Percentiles rank a stretch among this genome's conserved stretches.
Evolutionary conservation across 768 basidiomycete genomes (phyloP).

Genomic region (Suillus fuscotomentosus): DNA sequence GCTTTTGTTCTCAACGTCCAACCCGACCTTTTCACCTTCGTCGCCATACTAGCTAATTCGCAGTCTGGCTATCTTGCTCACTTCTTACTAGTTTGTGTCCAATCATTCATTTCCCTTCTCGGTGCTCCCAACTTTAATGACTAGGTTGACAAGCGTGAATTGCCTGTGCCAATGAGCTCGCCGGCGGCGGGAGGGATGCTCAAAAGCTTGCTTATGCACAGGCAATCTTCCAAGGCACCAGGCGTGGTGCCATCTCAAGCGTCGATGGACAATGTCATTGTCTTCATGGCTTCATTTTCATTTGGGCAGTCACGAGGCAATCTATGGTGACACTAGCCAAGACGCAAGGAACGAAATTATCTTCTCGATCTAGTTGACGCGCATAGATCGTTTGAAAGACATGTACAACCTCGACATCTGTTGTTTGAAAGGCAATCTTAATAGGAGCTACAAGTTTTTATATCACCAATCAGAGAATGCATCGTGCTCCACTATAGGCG

Average conservation of each 20-base stretch:
- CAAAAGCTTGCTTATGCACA: conserved; percentile 82
- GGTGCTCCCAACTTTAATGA: conserved; percentile 10
- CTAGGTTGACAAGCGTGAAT: conserved; percentile 85
- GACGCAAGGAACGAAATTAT: conserved; percentile 95
- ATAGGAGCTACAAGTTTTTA: conserved; percentile 83
- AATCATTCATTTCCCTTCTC: conserved; percentile 48
- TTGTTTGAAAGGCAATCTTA: conserved; percentile 85
- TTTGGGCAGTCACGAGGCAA: conserved; percentile 40
- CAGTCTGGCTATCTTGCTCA: not conserved
- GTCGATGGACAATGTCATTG: conserved; percentile 46
- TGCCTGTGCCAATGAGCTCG: conserved; percentile 78
- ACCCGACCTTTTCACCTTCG: not conserved
- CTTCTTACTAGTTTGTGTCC: not conserved
- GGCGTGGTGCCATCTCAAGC: conserved; percentile 35
- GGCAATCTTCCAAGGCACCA: conserved; percentile 81
- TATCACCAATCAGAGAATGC: conserved; percentile 79
- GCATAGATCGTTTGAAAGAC: conserved; percentile 84
- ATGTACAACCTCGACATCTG: conserved; percentile 78
- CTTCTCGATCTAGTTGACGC: conserved; percentile 92
- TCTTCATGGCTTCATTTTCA: conserved; percentile 17
- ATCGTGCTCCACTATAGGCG: conserved; percentile 16
- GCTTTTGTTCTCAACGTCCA: not conserved
- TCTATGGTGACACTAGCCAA: conserved; percentile 70
- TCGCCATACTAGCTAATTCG: not conserved
- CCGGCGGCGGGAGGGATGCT: conserved; percentile 77